Conservation (phyloP, 306 rosid genomes). For the Vigna mungo region DNA sequence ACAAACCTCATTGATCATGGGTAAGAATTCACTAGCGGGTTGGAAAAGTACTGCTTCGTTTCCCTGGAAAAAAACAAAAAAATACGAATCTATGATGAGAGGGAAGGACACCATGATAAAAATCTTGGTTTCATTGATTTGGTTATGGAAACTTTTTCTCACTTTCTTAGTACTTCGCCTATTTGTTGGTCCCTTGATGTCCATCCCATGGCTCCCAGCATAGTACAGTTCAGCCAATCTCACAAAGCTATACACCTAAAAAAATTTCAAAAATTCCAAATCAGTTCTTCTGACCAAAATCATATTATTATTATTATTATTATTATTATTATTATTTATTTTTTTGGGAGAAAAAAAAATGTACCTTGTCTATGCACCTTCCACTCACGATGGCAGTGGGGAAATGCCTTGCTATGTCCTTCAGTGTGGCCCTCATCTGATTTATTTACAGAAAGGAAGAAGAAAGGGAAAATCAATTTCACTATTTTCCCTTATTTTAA, state of each 20-base stretch:
- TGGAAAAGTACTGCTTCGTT: constrained; percentile 65
- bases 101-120: neutral
- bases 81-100: constrained; percentile 30
- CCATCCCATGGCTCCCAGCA: constrained; percentile 99
- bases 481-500: no score
- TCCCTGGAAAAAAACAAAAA: constrained; percentile 55
- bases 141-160: constrained; percentile 40
- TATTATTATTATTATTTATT: neutral
- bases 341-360: constrained; percentile 32
- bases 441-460: neutral
- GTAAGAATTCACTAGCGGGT: constrained; percentile 79
- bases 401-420: constrained; percentile 65
- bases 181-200: constrained; percentile 88
- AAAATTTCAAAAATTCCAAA: constrained; percentile 6
- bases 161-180: constrained; percentile 58
- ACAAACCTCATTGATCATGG: constrained; percentile 91
- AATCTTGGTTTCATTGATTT: constrained; percentile 23
- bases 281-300: neutral
- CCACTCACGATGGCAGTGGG: constrained; percentile 98
- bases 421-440: constrained; percentile 87
- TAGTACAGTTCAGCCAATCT: constrained; percentile 79
- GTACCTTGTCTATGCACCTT: constrained; percentile 84
- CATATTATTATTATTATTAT: no score
- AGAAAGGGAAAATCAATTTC: neutral
- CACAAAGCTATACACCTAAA: constrained; percentile 78